Evolutionary conservation across 805 yeast species (phyloP).

Genomic region (Lachancea waltii): DNA sequence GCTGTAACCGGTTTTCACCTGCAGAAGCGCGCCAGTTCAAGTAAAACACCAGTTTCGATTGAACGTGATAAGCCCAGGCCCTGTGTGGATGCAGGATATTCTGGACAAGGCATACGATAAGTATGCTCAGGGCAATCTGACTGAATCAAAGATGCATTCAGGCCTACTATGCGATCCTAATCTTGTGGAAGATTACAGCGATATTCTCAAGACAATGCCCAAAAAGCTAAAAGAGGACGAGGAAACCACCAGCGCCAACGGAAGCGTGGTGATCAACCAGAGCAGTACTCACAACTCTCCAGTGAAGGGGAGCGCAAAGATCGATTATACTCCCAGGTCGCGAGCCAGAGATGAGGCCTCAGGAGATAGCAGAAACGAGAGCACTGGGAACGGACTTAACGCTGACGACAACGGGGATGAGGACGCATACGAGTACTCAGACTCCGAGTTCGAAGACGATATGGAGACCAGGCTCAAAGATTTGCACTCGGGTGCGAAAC

Average conservation of each 20-base stretch:
- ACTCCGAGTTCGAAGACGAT: conserved; percentile 33
- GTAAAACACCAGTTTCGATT: not conserved
- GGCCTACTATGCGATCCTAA: conserved; percentile 27
- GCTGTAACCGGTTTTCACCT: conserved; percentile 2
- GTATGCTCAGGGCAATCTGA: conserved; percentile 7
- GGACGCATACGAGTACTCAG: conserved; percentile 28
- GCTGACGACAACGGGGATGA: conserved; percentile 5
- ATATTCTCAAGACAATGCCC: conserved; percentile 18
- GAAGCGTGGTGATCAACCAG: conserved; percentile 28
- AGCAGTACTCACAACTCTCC: conserved; percentile 1
- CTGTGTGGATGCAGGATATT: conserved; percentile 7
- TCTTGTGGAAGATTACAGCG: conserved; percentile 28
- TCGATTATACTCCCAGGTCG: no score
- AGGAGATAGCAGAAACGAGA: no score
- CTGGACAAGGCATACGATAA: conserved; percentile 11
- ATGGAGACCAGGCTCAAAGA: conserved; percentile 26
- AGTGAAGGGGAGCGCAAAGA: not conserved
- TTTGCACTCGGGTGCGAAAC: conserved; percentile 5
- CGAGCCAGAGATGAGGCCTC: no score
- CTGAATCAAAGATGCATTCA: conserved; percentile 4
- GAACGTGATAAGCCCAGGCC: not conserved
- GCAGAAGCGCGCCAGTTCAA: not conserved
- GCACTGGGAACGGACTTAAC: no score
- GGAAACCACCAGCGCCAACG: conserved; percentile 18
- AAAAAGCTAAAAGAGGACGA: conserved; percentile 11